Conservation (phyloP, 2,329 filamentous ascomycete genomes). For the Talaromyces sp. region DNA sequence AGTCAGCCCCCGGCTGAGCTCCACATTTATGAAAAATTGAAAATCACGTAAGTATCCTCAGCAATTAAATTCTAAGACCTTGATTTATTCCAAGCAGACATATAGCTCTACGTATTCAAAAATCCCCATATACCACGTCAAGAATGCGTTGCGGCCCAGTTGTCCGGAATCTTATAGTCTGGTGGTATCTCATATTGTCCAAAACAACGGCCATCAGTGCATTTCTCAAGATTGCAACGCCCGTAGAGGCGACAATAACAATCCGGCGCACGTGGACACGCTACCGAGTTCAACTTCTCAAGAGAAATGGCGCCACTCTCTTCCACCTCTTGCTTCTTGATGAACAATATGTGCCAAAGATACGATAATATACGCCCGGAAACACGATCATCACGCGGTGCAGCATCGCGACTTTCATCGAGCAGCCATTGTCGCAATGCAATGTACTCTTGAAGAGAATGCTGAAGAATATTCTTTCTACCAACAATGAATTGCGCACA, state of each 20-base stretch:
- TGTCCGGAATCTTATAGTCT: slow-evolving; percentile 38
- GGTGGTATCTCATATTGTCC: slow-evolving; percentile 44
- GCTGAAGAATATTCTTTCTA: slow-evolving; percentile 49
- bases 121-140: slow-evolving; percentile 8
- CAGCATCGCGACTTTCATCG: slow-evolving; percentile 36
- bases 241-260: slow-evolving; percentile 50
- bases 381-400: slow-evolving; percentile 44
- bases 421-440: slow-evolving; percentile 56
- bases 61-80: background rate
- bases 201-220: slow-evolving; percentile 35
- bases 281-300: slow-evolving; percentile 36
- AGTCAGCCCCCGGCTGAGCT: background rate
- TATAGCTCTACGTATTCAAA: background rate
- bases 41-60: background rate
- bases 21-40: background rate
- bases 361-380: slow-evolving; percentile 51
- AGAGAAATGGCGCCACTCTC: slow-evolving; percentile 33
- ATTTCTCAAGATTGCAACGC: slow-evolving; percentile 38
- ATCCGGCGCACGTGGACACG: slow-evolving; percentile 41
- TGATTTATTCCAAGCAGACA: background rate
- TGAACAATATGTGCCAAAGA: slow-evolving; percentile 52
- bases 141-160: slow-evolving; percentile 35
- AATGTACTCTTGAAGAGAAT: slow-evolving; percentile 52
- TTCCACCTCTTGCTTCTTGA: slow-evolving; percentile 26
- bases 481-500: slow-evolving; percentile 59